phyloP scores from a whole-genome alignment of 441 rosid species.

The Theobroma grandiflorum region DNA sequence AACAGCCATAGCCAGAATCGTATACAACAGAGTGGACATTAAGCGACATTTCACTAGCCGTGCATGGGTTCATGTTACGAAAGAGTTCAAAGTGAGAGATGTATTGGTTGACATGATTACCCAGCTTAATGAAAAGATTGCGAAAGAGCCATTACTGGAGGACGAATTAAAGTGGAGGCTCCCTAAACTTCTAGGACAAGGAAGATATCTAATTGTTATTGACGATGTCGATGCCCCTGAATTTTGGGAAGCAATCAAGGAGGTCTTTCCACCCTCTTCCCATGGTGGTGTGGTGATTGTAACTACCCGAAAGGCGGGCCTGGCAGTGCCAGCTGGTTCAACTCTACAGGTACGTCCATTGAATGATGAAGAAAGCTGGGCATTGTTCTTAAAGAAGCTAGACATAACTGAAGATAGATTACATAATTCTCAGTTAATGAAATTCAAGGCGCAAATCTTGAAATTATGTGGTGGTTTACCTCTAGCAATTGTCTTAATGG shows the following conservation, averaged over 20 bases:
- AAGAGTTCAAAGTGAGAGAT: constrained; percentile 4
- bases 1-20: too few relatives aligned
- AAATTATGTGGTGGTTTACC: constrained; percentile 8
- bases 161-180: constrained; percentile 10
- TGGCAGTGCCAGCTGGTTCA: constrained; percentile 4
- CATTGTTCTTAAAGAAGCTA: constrained; percentile 1
- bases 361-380: constrained; percentile 9
- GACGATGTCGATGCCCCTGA: background rate
- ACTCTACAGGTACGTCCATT: constrained; percentile 7
- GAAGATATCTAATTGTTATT: background rate
- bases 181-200: constrained; percentile 7
- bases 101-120: constrained; percentile 5
- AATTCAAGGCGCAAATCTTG: constrained; percentile 9
- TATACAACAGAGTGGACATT: too few relatives aligned
- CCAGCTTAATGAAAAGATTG: constrained; percentile 17
- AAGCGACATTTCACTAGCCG: too few relatives aligned
- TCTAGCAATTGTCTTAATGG: constrained; percentile 1
- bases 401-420: constrained; percentile 4
- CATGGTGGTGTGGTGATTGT: background rate
- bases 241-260: background rate
- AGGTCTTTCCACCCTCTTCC: constrained; percentile 4
- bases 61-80: background rate
- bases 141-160: background rate
- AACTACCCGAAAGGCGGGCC: background rate
- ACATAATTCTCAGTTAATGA: constrained; percentile 7